phyloP scores from a whole-genome alignment of 2,329 filamentous ascomycete species.

The Alternaria dauci region DNA sequence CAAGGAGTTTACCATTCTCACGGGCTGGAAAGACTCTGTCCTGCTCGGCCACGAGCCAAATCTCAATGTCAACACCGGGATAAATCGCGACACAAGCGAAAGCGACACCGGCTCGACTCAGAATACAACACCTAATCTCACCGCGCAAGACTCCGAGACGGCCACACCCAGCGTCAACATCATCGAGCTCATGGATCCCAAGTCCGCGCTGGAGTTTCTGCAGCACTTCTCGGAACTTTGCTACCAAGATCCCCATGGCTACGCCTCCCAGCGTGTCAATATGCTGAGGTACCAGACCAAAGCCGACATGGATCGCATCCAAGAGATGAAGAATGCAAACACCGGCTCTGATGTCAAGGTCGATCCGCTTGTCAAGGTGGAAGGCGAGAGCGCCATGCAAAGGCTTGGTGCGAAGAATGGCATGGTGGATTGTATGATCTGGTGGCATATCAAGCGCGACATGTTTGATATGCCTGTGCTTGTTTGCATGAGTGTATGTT shows the following conservation, averaged over 20 bases:
- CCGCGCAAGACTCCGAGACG: slow-evolving; percentile 44
- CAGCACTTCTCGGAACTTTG: slow-evolving; percentile 93
- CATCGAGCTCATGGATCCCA: slow-evolving; percentile 90
- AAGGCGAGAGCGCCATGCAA: slow-evolving; percentile 76
- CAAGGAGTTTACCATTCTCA: slow-evolving; percentile 95
- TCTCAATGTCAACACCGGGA: slow-evolving; percentile 80
- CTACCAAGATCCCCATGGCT: slow-evolving; percentile 88
- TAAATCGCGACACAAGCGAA: slow-evolving; percentile 49
- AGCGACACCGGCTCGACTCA: slow-evolving; percentile 50
- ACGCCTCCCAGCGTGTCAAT: slow-evolving; percentile 82
- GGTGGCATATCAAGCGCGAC: slow-evolving; percentile 96
- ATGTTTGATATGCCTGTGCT: slow-evolving; percentile 99
- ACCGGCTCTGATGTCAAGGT: slow-evolving; percentile 31
- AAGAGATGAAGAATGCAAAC: slow-evolving; percentile 33
- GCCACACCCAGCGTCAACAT: slow-evolving; percentile 81
- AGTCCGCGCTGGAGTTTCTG: slow-evolving; percentile 92
- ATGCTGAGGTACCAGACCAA: slow-evolving; percentile 82
- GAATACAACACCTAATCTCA: slow-evolving; percentile 58
- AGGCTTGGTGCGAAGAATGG: slow-evolving; percentile 82
- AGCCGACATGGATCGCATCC: slow-evolving; percentile 45
- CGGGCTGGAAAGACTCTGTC: slow-evolving; percentile 91
- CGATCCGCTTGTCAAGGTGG: slow-evolving; percentile 42
- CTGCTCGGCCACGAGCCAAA: slow-evolving; percentile 88
- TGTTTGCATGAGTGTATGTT: slow-evolving; percentile 95
- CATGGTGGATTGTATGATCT: slow-evolving; percentile 93